Evolutionary conservation across 2,329 filamentous ascomycete genomes (phyloP).

Genomic region (Diaporthe sp.): DNA sequence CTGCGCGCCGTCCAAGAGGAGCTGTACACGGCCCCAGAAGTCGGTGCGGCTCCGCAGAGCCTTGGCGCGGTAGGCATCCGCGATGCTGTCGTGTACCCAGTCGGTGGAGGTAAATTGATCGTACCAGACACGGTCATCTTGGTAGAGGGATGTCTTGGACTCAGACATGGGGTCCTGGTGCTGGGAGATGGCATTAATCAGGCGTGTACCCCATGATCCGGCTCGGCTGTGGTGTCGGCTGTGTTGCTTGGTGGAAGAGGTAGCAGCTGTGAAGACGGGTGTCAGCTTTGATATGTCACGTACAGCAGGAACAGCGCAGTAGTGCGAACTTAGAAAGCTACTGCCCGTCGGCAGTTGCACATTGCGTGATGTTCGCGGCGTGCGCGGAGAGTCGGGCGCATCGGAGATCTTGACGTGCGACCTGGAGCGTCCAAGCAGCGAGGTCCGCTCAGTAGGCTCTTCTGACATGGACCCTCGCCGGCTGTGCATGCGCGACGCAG

Average conservation of each 20-base stretch:
- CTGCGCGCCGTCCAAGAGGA: conserved; percentile 87
- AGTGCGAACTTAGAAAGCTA: conserved; percentile 36
- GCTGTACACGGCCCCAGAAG: conserved; percentile 80
- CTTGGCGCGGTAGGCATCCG: conserved; percentile 90
- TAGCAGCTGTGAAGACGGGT: conserved; percentile 45
- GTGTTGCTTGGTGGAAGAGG: conserved; percentile 58
- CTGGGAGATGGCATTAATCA: conserved; percentile 70
- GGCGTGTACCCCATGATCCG: conserved; percentile 68
- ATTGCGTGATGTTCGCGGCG: conserved; percentile 8
- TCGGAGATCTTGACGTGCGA: conserved; percentile 31
- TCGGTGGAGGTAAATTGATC: conserved; percentile 98
- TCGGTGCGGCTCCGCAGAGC: conserved; percentile 84
- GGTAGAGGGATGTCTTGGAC: conserved; percentile 73
- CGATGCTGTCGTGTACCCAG: conserved; percentile 98
- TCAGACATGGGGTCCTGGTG: conserved; percentile 68
- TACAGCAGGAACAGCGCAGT: neutral
- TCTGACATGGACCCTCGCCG: conserved; percentile 31
- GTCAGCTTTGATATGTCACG: conserved; percentile 26
- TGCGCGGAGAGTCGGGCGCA: conserved; percentile 21
- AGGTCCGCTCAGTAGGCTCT: conserved; percentile 32
- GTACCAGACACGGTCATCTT: conserved; percentile 95
- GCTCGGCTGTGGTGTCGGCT: conserved; percentile 69
- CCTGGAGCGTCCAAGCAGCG: conserved; percentile 28
- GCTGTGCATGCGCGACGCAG: conserved; percentile 34
- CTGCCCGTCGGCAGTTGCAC: conserved; percentile 15